Evolutionary conservation across 75 land plant species (phyloP).

Genomic region (Azolla pinnata): DNA sequence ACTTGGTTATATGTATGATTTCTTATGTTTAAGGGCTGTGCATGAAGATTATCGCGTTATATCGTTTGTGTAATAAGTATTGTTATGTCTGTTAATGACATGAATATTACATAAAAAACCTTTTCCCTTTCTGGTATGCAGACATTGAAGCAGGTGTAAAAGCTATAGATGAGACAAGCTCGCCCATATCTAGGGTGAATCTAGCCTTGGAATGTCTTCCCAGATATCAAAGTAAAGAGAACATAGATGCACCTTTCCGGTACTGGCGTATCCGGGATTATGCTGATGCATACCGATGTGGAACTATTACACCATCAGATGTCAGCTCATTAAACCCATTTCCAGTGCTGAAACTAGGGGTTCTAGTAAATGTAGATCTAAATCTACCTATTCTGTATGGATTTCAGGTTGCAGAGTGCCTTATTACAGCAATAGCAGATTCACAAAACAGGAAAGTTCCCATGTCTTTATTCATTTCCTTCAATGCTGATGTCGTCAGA

Average conservation of each 20-base stretch:
- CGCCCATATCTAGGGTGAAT: slow-evolving; percentile 33
- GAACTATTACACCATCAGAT: slow-evolving; percentile 44
- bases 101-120: too few relatives aligned
- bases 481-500: slow-evolving; percentile 51
- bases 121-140: too few relatives aligned
- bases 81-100: too few relatives aligned
- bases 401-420: slow-evolving; percentile 71
- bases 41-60: too few relatives aligned
- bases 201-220: slow-evolving; percentile 51
- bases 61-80: too few relatives aligned
- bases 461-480: slow-evolving; percentile 46
- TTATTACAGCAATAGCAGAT: slow-evolving; percentile 60
- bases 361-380: slow-evolving; percentile 1
- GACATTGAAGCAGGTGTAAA: slow-evolving; percentile 41
- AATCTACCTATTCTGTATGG: neutral
- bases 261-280: slow-evolving; percentile 92
- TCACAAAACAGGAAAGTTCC: slow-evolving; percentile 35
- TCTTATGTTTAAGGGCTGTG: too few relatives aligned
- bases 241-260: slow-evolving; percentile 22
- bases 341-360: too few relatives aligned
- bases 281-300: slow-evolving; percentile 78
- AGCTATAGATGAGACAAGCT: slow-evolving; percentile 34
- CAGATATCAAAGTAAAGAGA: slow-evolving; percentile 7
- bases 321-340: too few relatives aligned
- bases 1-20: too few relatives aligned